These are phyloP conservation scores for Chalara sp. DNA, from an alignment of 2,329 filamentous ascomycete genomes.

Conservation along the genomic window DNA sequence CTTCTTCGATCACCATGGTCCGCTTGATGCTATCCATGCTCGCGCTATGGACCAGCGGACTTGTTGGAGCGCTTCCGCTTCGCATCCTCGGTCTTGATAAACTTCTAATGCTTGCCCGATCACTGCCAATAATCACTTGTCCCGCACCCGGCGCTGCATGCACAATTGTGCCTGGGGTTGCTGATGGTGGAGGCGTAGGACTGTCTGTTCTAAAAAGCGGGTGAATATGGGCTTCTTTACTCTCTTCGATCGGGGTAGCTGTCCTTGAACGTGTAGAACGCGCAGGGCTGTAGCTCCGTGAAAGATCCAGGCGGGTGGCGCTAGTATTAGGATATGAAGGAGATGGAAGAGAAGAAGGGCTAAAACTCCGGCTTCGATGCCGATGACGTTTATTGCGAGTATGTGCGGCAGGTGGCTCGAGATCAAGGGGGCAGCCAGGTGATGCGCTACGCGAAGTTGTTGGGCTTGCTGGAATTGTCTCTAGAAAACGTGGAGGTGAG, in stretches of 20 bases:
- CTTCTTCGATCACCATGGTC: conserved; percentile 24
- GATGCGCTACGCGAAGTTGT: conserved; percentile 59
- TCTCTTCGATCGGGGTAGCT: conserved; percentile 28
- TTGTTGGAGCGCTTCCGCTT: conserved; percentile 46
- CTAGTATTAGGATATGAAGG: too few species aligned
- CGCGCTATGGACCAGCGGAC: conserved; percentile 42
- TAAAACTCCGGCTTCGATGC: conserved; percentile 22
- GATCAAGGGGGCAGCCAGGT: conserved; percentile 52
- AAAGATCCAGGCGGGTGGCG: too few species aligned
- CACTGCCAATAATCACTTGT: conserved; percentile 46
- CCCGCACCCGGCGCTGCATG: conserved; percentile 63
- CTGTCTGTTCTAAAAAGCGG: conserved; percentile 71
- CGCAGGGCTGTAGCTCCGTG: neutral
- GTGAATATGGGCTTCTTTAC: conserved; percentile 63
- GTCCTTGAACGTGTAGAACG: conserved; percentile 1
- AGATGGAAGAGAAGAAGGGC: conserved; percentile 12
- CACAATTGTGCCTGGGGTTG: conserved; percentile 64
- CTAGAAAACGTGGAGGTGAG: conserved; percentile 43
- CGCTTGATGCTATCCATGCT: conserved; percentile 38
- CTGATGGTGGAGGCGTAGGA: conserved; percentile 56
- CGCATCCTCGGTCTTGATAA: conserved; percentile 44
- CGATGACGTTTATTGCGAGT: too few species aligned
- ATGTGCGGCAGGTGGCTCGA: conserved; percentile 36
- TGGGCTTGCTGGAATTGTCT: conserved; percentile 65
- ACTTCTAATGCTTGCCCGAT: conserved; percentile 37